These are phyloP conservation scores for Calamus simplicifolius DNA, from an alignment of 176 grass and related monocot genomes.

Conservation along the genomic window DNA sequence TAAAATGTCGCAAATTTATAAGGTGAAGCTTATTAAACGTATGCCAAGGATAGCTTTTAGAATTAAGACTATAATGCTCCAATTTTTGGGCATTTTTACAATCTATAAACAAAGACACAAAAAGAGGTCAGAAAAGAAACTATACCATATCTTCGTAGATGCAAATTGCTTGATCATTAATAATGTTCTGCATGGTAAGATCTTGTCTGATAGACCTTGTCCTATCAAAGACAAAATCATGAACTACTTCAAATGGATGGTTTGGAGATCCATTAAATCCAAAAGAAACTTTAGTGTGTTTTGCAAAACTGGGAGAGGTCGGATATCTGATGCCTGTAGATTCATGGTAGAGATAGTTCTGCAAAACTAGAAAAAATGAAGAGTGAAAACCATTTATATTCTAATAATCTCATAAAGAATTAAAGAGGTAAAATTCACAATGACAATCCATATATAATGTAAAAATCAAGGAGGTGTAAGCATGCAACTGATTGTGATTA, in stretches of 20 bases:
- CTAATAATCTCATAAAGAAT: no score
- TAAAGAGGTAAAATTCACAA: slow-evolving; percentile 2
- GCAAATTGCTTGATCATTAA: slow-evolving; percentile 53
- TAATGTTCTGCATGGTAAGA: slow-evolving; percentile 70
- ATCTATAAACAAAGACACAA: not conserved
- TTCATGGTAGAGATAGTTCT: slow-evolving; percentile 65
- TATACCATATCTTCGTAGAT: slow-evolving; percentile 91
- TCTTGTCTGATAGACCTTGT: slow-evolving; percentile 87
- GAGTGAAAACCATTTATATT: slow-evolving; percentile 24
- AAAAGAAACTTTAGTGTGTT: slow-evolving; percentile 71
- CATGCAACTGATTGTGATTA: no score
- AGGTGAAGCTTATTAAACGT: no score
- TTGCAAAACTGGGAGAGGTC: slow-evolving; percentile 53
- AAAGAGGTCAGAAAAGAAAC: slow-evolving; percentile 18
- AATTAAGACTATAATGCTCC: no score
- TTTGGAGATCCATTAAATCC: slow-evolving; percentile 43
- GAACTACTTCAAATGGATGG: slow-evolving; percentile 56
- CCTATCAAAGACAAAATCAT: slow-evolving; percentile 96
- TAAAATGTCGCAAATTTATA: not conserved
- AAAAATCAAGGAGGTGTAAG: no score
- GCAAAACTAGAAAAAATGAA: slow-evolving; percentile 66
- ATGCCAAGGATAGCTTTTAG: no score
- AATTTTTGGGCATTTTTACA: no score
- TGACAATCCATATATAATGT: not conserved
- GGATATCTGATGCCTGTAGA: slow-evolving; percentile 54